Conservation (phyloP, 192 early-diverging fungal species). For the Diversispora eburnea region DNA sequence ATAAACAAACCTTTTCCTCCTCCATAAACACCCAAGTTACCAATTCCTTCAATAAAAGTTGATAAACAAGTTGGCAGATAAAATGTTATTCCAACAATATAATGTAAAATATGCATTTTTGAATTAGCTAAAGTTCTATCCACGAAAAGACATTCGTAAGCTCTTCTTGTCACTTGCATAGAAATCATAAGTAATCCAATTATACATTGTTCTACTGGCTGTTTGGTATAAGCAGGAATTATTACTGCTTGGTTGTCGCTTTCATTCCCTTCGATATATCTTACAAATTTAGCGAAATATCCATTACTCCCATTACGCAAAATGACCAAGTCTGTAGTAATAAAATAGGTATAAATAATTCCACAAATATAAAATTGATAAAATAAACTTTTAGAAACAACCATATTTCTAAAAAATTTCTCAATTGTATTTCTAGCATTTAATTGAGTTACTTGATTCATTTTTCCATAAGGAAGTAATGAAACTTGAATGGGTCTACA, state of each 20-base stretch:
- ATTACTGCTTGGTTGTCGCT: neutral
- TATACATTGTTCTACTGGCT: neutral
- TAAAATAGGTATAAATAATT: conserved; percentile 31
- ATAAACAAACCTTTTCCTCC: neutral
- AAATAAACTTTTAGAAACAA: conserved; percentile 53
- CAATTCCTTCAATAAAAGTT: conserved; percentile 48
- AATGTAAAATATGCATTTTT: conserved; percentile 62
- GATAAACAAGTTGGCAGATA: conserved; percentile 54
- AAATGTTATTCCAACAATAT: conserved; percentile 59
- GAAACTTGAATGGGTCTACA: neutral
- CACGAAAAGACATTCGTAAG: conserved; percentile 47
- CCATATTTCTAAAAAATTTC: neutral
- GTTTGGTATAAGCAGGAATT: conserved; percentile 8
- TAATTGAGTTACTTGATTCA: neutral
- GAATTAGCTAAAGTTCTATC: conserved; percentile 42
- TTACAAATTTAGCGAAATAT: neutral
- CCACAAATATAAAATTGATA: conserved; percentile 51
- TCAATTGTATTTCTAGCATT: neutral
- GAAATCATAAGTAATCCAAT: conserved; percentile 38
- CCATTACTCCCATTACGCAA: conserved; percentile 16
- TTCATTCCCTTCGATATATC: neutral
- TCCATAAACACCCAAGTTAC: conserved; percentile 32
- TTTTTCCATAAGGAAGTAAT: conserved; percentile 13
- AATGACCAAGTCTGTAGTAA: conserved; percentile 26
- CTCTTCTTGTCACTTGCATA: conserved; percentile 41